phyloP scores from a whole-genome alignment of 768 basidiomycete genomes.

The Lanmaoa pseudosensibilis region DNA sequence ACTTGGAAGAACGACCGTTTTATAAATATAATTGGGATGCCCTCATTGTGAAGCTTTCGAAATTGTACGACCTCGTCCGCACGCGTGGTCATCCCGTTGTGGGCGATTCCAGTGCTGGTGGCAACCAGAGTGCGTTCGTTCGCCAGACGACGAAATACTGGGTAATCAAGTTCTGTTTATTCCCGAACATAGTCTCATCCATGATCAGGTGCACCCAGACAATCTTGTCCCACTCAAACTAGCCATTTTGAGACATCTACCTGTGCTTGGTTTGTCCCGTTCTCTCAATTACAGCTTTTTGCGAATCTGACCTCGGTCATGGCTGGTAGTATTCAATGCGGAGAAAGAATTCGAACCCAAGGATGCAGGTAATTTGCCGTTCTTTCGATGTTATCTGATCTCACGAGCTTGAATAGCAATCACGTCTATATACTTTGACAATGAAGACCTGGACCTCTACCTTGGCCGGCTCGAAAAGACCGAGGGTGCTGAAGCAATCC shows the following conservation, averaged over 20 bases:
- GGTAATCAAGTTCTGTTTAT: slow-evolving; percentile 48
- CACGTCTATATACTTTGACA: slow-evolving; percentile 96
- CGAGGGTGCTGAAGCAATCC: slow-evolving; percentile 96
- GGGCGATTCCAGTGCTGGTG: slow-evolving; percentile 93
- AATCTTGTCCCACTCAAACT: slow-evolving; percentile 93
- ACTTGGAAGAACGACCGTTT: slow-evolving; percentile 92
- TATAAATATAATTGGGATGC: slow-evolving; percentile 97
- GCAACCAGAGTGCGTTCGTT: slow-evolving; percentile 96
- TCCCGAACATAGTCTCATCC: slow-evolving; percentile 3
- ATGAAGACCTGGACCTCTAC: slow-evolving; percentile 93
- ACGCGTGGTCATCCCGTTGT: slow-evolving; percentile 93
- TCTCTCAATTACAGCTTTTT: not conserved
- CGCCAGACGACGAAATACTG: slow-evolving; percentile 99
- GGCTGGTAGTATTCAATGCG: slow-evolving; percentile 76
- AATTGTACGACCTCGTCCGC: slow-evolving; percentile 91
- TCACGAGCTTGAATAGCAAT: slow-evolving; percentile 57
- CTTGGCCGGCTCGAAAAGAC: slow-evolving; percentile 97
- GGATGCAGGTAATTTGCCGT: slow-evolving; percentile 60
- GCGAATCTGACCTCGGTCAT: slow-evolving; percentile 6
- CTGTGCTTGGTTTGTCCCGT: slow-evolving; percentile 75
- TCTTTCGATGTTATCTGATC: not conserved
- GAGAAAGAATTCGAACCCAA: slow-evolving; percentile 89
- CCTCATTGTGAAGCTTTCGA: slow-evolving; percentile 93
- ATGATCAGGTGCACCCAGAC: slow-evolving; percentile 74
- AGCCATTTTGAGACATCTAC: slow-evolving; percentile 87